Conservation (phyloP, 169 alveolate species). For the Theileria annulata region DNA sequence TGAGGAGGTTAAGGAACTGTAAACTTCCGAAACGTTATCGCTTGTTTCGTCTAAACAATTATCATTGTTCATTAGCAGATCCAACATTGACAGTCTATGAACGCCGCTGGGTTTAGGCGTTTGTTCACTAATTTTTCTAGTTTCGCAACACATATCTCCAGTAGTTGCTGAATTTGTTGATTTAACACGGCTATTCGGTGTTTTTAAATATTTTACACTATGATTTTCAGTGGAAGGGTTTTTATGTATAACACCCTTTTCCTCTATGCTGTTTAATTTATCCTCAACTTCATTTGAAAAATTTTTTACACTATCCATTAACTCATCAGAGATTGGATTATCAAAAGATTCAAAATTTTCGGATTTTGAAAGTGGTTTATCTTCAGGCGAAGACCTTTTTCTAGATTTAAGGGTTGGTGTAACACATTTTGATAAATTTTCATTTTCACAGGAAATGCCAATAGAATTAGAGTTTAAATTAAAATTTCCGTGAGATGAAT, state of each 20-base stretch:
- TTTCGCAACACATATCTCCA: background rate
- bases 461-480: background rate
- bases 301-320: conserved; percentile 3
- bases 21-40: background rate
- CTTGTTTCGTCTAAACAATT: background rate
- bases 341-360: background rate
- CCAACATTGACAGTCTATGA: background rate
- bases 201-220: background rate
- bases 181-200: background rate
- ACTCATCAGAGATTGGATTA: background rate
- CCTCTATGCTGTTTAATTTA: background rate
- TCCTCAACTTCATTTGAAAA: conserved; percentile 1
- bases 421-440: background rate
- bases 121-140: background rate
- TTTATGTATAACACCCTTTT: background rate
- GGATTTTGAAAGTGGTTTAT: background rate
- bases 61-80: conserved; percentile 1
- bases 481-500: background rate
- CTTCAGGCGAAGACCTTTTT: background rate
- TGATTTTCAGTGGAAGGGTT: background rate
- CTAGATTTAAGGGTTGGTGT: background rate
- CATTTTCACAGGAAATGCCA: background rate
- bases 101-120: background rate
- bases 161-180: background rate
- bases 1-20: conserved; percentile 1